Percentiles rank a stretch among this genome's conserved stretches.
phyloP scores from a whole-genome alignment of 164 flowering plant genomes.

The Protea cynaroides region DNA sequence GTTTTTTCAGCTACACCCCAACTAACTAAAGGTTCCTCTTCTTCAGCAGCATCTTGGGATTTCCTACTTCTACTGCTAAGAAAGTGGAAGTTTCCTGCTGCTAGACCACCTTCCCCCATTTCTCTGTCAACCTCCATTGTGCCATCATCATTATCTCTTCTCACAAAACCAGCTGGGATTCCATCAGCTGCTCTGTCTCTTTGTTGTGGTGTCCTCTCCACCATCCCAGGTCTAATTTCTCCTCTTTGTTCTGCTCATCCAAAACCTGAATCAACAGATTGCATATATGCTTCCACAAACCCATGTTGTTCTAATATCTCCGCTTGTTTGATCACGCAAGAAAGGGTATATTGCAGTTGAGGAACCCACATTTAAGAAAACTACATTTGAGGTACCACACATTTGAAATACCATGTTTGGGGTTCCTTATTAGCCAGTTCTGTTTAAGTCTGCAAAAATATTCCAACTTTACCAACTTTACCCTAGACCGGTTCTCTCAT shows the following conservation, averaged over 20 bases:
- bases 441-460: too few species aligned
- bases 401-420: too few species aligned
- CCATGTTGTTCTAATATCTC: background rate
- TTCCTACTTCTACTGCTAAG: constrained; percentile 2
- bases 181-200: constrained; percentile 18
- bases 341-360: too few species aligned
- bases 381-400: too few species aligned
- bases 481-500: too few species aligned
- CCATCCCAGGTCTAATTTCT: constrained; percentile 8
- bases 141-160: constrained; percentile 7
- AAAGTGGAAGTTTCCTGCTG: background rate
- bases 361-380: too few species aligned
- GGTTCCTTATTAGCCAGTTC: too few species aligned
- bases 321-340: background rate
- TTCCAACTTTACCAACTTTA: too few species aligned
- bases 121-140: constrained; percentile 6
- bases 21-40: background rate
- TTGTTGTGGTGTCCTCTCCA: constrained; percentile 2
- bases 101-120: background rate
- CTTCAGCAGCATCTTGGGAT: constrained; percentile 4
- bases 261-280: background rate
- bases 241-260: constrained; percentile 12
- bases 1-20: constrained; percentile 2
- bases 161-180: constrained; percentile 11
- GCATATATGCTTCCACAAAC: background rate